A percentile compares a stretch with the other conserved stretches of the same genome.
phyloP scores from a whole-genome alignment of 805 yeast species.

The Osmozyma mogii region DNA sequence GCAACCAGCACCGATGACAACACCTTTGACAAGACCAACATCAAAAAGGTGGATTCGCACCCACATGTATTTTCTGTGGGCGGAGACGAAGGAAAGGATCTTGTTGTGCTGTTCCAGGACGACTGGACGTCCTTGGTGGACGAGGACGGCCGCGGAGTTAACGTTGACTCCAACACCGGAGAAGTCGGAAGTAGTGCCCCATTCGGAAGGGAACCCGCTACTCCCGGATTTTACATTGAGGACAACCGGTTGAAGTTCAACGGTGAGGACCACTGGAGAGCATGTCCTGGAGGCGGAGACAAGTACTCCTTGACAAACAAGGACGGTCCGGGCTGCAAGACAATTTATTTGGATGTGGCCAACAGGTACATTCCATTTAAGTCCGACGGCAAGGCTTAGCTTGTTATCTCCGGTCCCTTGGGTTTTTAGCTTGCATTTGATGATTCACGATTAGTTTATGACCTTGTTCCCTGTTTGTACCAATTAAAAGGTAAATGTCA shows the following conservation, averaged over 20 bases:
- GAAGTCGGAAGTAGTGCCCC: conserved; percentile 27
- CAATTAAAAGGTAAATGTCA: conserved; percentile 48
- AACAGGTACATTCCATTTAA: too few relatives aligned
- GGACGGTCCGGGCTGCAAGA: too few relatives aligned
- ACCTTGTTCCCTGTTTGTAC: too few relatives aligned
- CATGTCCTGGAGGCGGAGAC: conserved; percentile 26
- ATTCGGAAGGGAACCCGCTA: conserved; percentile 23
- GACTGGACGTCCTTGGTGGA: conserved; percentile 22
- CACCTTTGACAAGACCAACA: conserved; percentile 16
- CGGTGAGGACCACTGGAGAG: conserved; percentile 28
- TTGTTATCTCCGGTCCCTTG: too few relatives aligned
- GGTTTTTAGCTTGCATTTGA: too few relatives aligned
- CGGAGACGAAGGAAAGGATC: conserved; percentile 20
- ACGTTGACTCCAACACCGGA: conserved; percentile 22
- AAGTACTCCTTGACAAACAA: conserved; percentile 18
- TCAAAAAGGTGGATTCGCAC: conserved; percentile 23
- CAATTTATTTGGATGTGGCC: too few relatives aligned
- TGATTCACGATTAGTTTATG: too few relatives aligned
- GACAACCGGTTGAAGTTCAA: conserved; percentile 27
- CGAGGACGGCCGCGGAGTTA: conserved; percentile 23
- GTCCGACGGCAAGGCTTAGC: too few relatives aligned
- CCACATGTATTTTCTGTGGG: conserved; percentile 29
- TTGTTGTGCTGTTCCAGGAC: conserved; percentile 16
- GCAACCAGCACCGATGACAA: too few relatives aligned
- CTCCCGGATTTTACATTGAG: conserved; percentile 32